Base-by-base conservation (phyloP, 768 basidiomycete genomes). In the Phlebiopsis flavidoalba region DNA sequence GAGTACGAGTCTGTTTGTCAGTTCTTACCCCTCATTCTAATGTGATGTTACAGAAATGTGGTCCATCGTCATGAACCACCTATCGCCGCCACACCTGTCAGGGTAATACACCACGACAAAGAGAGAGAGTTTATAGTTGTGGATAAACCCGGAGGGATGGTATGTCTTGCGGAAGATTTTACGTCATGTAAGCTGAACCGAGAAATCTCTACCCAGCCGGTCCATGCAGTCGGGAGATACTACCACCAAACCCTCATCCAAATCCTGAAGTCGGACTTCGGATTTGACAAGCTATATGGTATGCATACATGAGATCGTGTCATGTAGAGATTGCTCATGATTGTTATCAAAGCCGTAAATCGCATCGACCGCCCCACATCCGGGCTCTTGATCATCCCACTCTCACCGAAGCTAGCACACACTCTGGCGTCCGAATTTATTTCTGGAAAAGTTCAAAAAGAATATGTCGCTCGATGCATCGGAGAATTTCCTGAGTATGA, bases 11-110 rank as follows among this genome's bases (percentile, higher is more conserved):
- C 43, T 61, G 54, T 61, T 48, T 45, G 4, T 10, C 3, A 43
- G 7, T 24, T n/a, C 1, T 11, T 22, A 10, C 22, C 53, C 1
- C 22, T 6, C 15, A 12, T 17, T 12, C 24, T 53, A 26, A 54
- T 35, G 26, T 40, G 58, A 46, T 60, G 51, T 5, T 33, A 14
- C 53, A 95, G 93, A 69, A 97, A 98, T 68, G 82, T 95, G 14
- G 93, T 95, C 14, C 93, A 95, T 73, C 81, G 94, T n/a, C 97
- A 99, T 70, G 97, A 99, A 74, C 97, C 97, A 5, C 94, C 97
- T 3, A 88, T 99, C 3, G 88, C 94, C 0, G 85, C 88, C 1
- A 89, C 80, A 4, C 91, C 91, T 1, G 85, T 98, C 57, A 83
- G 86, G 63, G 80, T 98, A 40, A 73, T 98, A 3, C 79, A 87